Evolutionary conservation across 2,329 filamentous ascomycete species (phyloP), one percentile per base, ranked within the genome.

Genomic region (Shiraia bambusicola): DNA sequence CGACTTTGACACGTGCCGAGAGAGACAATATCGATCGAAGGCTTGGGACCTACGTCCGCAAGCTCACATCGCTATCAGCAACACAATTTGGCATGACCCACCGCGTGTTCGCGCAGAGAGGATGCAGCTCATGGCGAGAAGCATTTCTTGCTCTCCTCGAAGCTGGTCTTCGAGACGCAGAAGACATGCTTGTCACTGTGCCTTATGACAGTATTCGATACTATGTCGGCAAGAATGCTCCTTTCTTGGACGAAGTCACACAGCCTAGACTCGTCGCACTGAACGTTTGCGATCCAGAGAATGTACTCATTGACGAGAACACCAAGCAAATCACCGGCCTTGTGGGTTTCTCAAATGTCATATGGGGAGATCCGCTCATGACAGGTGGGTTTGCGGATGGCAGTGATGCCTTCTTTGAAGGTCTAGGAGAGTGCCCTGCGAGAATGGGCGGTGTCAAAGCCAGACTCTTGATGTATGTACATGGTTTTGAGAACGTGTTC

Each of bases 281-380:
- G 29, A 69, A 77, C 37, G 67, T 76, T 28, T 74, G 75, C 12
- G 66, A 71, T 1, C 68, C 73, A 9, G 69, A 72, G 7, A 77
- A 80, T 41, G 70, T 81, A 4, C 61, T 81, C 9, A 54, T 82
- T 22, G 71, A 82, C 43, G 69, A 72, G 25, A 58, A 62, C 9
- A 75, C 71, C 1, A 75, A 72, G 45, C 63, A 71, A 28, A 51
- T 82, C 7, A 72, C 70, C 1, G 79, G 77, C 1, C 52, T 82
- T 9, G 59, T 77, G 10, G 78, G 78, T 41, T 77, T 77, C 43
- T 74, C 76, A 7, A 74, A 71, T 37, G 73, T 75, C 11, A 56
- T 81, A 3, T 82, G 78, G 77, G 79, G 79, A 1, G 79, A 82
- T 58, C 64, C 75, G 8, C 67, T 76, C 45, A 73, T 82, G 71